Evolutionary conservation across 495 filamentous ascomycete species (phyloP), one percentile per base, ranked within the genome.

Genomic region (Platismatia glauca): DNA sequence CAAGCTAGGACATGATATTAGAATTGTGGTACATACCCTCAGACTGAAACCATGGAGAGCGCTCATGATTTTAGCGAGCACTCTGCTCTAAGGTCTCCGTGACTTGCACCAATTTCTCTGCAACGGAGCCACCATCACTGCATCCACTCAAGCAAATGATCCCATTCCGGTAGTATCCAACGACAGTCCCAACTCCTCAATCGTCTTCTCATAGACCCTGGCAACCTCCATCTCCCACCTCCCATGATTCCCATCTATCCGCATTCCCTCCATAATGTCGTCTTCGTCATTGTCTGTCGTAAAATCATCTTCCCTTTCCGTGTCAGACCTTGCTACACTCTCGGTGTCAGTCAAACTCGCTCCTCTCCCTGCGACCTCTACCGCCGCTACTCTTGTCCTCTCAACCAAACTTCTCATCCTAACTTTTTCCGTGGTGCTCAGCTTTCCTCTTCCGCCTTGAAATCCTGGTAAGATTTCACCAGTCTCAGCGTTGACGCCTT

Each of bases 321-420:
- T 6, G 20, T 8, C 3, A 53, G 76, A 72, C 46, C 73, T 72
- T 46, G 58, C 56, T 59, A 74, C 74, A 61, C 66, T 67, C 8
- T 58, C 69, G 27, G 41, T 68, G 53, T 73, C 72, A 22, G 66
- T 65, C 15, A 65, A 67, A 13, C 62, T 66, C 35, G 69, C 72
- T 18, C 72, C 74, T 58, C 72, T 78, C 46, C 73, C 77, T 78
- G 89, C 81, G 39, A 81, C 75, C 59, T 89, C 82, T 27, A 88
- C 81, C 35, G 90, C 81, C 24, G 82, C 66, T 33, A 93, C 77
- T 38, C 88, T 75, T 20, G 85, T 85, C 58, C 81, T 77, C 71
- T 91, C 87, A 3, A 89, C 87, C 29, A 92, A 69, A 66, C 87
- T 86, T 71, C 86, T 88, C 59, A 90, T 86, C 44, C 91, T 81